These are phyloP conservation scores for Podospora sp. DNA, from an alignment of 495 filamentous ascomycete species.

Conservation along the genomic window DNA sequence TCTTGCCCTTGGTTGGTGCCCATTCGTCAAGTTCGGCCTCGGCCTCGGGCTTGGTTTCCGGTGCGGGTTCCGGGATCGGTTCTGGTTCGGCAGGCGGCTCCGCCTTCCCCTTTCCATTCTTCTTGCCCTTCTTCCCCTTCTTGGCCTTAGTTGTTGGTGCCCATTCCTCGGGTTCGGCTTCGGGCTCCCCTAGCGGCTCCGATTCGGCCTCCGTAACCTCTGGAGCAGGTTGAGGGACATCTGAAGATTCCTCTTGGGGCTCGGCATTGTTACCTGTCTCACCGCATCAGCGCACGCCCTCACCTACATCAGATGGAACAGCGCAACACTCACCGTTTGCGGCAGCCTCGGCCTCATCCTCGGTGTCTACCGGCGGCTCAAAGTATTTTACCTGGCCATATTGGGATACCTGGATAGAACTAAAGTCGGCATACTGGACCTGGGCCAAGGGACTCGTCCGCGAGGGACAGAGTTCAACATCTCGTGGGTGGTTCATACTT, in stretches of 20 bases:
- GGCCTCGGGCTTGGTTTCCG: neutral
- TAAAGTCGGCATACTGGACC: conserved; percentile 47
- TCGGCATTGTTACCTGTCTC: conserved; percentile 14
- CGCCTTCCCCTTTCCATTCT: conserved; percentile 21
- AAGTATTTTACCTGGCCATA: conserved; percentile 44
- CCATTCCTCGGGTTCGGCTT: conserved; percentile 25
- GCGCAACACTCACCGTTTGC: conserved; percentile 19
- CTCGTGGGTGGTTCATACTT: conserved; percentile 43
- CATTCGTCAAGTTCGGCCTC: conserved; percentile 9
- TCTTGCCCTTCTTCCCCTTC: conserved; percentile 24
- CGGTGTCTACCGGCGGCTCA: conserved; percentile 33
- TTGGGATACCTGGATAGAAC: conserved; percentile 40
- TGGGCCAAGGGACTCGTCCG: conserved; percentile 38
- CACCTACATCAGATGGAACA: neutral
- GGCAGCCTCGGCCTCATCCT: conserved; percentile 29
- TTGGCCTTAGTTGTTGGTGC: conserved; percentile 21
- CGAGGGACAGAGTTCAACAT: conserved; percentile 44
- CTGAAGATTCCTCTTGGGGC: conserved; percentile 4
- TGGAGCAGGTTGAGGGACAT: neutral
- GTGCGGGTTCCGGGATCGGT: conserved; percentile 5
- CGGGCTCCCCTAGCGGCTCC: conserved; percentile 19
- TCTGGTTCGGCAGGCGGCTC: conserved; percentile 15
- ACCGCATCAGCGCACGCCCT: conserved; percentile 1
- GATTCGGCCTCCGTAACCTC: conserved; percentile 25
- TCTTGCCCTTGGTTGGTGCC: neutral